Conservation (phyloP, 2,329 filamentous ascomycete genomes). For the Aureobasidium lini region DNA sequence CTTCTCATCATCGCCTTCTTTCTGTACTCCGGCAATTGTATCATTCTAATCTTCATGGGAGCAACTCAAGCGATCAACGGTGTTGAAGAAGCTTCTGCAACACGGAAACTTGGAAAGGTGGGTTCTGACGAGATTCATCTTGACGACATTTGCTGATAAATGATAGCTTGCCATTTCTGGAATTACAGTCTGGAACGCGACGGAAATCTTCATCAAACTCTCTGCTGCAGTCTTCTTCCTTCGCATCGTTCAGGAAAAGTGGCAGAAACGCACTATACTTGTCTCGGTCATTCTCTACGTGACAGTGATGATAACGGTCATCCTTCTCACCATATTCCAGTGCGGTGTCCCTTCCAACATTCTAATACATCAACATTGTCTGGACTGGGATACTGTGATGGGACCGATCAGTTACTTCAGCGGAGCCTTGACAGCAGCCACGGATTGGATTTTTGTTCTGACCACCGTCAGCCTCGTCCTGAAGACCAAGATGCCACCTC, state of each 20-base stretch:
- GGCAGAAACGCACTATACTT: constrained; percentile 29
- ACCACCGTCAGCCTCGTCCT: constrained; percentile 35
- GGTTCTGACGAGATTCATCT: neutral
- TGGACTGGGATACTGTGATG: constrained; percentile 13
- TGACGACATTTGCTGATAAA: neutral
- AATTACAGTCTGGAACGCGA: neutral
- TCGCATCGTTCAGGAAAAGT: constrained; percentile 32
- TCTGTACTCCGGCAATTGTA: constrained; percentile 11
- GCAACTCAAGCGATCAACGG: neutral
- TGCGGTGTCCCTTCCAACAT: constrained; percentile 15
- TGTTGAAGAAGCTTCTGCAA: neutral
- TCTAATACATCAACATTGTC: neutral
- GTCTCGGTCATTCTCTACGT: constrained; percentile 18
- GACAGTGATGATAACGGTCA: constrained; percentile 13
- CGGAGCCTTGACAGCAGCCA: constrained; percentile 30
- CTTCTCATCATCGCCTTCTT: constrained; percentile 13
- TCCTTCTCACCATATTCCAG: constrained; percentile 21
- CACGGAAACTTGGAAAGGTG: neutral
- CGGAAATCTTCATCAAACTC: constrained; percentile 34
- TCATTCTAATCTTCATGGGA: constrained; percentile 13
- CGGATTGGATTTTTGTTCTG: constrained; percentile 30
- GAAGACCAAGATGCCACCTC: constrained; percentile 34
- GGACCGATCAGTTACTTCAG: constrained; percentile 20
- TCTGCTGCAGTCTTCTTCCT: constrained; percentile 39
- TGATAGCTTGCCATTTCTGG: constrained; percentile 1